Percentiles rank a stretch among this genome's conserved stretches.
Evolutionary conservation across 768 basidiomycete species (phyloP).

Genomic region (Suillus weaverae): DNA sequence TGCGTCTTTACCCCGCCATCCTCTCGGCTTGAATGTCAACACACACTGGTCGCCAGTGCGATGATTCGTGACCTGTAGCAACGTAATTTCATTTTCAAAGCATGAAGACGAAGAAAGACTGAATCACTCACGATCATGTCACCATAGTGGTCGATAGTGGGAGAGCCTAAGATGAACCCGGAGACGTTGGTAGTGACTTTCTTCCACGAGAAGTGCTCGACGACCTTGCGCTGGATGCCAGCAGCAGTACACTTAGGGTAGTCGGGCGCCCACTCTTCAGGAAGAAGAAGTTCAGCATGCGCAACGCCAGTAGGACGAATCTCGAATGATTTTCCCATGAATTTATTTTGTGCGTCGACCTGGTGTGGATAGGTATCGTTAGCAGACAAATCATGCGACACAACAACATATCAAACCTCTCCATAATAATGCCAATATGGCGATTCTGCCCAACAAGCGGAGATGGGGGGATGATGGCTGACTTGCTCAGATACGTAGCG

Average conservation of each 20-base stretch:
- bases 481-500: slow-evolving; percentile 96
- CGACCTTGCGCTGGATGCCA: slow-evolving; percentile 50
- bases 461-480: slow-evolving; percentile 95
- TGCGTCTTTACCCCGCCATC: slow-evolving; percentile 91
- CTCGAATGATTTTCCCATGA: slow-evolving; percentile 96
- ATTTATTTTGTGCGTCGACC: slow-evolving; percentile 97
- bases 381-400: background rate
- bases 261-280: slow-evolving; percentile 57
- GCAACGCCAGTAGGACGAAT: slow-evolving; percentile 95
- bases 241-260: slow-evolving; percentile 60
- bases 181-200: slow-evolving; percentile 91
- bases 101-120: background rate
- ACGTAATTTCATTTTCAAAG: background rate
- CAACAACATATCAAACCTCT: slow-evolving; percentile 49
- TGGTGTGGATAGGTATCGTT: slow-evolving; percentile 25
- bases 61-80: slow-evolving; percentile 75
- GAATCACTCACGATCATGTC: slow-evolving; percentile 80
- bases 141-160: slow-evolving; percentile 90
- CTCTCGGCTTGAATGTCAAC: slow-evolving; percentile 93
- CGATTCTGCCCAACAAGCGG: slow-evolving; percentile 93
- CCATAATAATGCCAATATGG: slow-evolving; percentile 90
- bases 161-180: slow-evolving; percentile 89
- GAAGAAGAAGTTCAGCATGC: slow-evolving; percentile 80
- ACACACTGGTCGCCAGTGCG: slow-evolving; percentile 85
- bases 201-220: slow-evolving; percentile 95